Conservation (phyloP, 441 rosid species). For the Brassica balearica region DNA sequence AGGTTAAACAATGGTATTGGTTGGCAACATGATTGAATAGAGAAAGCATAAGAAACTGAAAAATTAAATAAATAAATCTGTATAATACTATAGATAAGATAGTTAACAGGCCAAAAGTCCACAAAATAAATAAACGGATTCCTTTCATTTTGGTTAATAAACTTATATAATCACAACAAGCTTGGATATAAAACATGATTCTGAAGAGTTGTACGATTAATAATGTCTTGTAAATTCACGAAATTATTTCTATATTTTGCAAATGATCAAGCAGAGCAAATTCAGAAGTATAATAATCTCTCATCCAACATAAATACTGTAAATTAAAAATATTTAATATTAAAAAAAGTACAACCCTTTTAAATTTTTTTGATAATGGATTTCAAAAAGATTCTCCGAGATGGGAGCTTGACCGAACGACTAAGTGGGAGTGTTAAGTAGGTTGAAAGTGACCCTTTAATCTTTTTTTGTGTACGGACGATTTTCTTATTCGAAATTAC, state of each 20-base stretch:
- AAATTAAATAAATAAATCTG: background rate
- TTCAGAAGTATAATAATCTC: background rate
- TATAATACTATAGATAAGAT: background rate
- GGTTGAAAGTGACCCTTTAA: slow-evolving; percentile 41
- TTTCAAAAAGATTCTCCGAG: slow-evolving; percentile 36
- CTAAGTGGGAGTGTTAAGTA: slow-evolving; percentile 40
- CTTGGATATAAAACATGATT: background rate
- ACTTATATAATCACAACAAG: background rate
- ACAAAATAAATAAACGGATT: background rate
- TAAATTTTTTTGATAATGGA: background rate
- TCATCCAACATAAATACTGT: background rate
- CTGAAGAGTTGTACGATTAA: background rate
- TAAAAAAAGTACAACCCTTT: background rate
- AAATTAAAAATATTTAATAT: background rate
- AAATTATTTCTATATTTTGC: background rate
- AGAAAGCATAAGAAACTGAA: background rate
- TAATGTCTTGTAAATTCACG: background rate
- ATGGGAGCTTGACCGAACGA: slow-evolving; percentile 42
- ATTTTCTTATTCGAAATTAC: background rate
- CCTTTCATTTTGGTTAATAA: background rate
- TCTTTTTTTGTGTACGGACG: slow-evolving; percentile 28
- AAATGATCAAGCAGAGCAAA: background rate
- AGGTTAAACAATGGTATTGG: background rate
- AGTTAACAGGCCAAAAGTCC: background rate
- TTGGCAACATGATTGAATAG: slow-evolving; percentile 13